These are phyloP conservation scores for Ehretia macrophylla DNA, from an alignment of 257 asterid species.

Conservation along the genomic window DNA sequence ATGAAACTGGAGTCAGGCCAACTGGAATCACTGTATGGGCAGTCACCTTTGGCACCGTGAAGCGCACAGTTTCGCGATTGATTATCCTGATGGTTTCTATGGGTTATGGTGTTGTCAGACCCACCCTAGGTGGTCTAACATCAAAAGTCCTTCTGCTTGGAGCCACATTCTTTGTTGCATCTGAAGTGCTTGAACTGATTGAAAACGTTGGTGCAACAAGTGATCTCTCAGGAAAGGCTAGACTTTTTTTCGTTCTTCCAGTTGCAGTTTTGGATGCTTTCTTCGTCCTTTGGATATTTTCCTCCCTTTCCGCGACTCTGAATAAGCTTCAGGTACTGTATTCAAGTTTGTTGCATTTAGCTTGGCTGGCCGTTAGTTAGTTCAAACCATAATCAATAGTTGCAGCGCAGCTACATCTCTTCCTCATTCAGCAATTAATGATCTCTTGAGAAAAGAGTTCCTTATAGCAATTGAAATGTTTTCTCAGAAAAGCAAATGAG, in stretches of 20 bases:
- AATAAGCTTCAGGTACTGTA: slow-evolving; percentile 91
- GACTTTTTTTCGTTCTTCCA: slow-evolving; percentile 77
- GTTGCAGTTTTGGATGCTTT: slow-evolving; percentile 93
- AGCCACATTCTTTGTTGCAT: slow-evolving; percentile 79
- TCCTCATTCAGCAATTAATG: too few species aligned
- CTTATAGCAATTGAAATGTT: background rate
- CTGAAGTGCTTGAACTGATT: slow-evolving; percentile 78
- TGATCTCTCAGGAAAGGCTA: slow-evolving; percentile 92
- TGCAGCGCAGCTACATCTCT: too few species aligned
- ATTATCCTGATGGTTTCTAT: slow-evolving; percentile 81
- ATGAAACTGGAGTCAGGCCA: slow-evolving; percentile 82
- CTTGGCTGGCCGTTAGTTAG: background rate
- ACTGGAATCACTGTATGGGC: slow-evolving; percentile 91
- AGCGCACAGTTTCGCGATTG: slow-evolving; percentile 75
- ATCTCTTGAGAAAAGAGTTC: background rate
- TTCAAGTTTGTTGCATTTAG: background rate
- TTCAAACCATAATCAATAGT: too few species aligned
- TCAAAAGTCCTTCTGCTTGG: slow-evolving; percentile 88
- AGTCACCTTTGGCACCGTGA: slow-evolving; percentile 87
- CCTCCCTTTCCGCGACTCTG: slow-evolving; percentile 77
- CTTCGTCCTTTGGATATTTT: slow-evolving; percentile 94
- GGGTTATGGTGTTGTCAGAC: slow-evolving; percentile 98
- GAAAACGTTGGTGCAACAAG: slow-evolving; percentile 92
- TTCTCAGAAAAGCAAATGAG: too few species aligned
- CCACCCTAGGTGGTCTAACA: slow-evolving; percentile 94